phyloP scores from a whole-genome alignment of 345 rosid genomes.

The Rhodamnia rubescens region DNA sequence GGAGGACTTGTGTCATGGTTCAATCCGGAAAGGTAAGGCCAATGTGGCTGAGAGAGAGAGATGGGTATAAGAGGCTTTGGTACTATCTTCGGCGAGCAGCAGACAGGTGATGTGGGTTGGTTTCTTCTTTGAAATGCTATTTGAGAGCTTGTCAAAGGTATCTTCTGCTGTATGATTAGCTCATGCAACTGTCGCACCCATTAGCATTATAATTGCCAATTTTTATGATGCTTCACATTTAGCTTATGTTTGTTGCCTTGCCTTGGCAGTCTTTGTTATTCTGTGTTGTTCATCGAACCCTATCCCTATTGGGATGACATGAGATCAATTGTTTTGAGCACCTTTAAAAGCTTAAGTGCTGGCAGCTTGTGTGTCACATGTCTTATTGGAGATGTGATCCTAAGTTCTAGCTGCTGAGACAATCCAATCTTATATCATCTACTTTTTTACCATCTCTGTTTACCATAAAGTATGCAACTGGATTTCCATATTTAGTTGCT shows the following conservation, averaged over 20 bases:
- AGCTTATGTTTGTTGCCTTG: neutral
- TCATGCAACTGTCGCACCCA: neutral
- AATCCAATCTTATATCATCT: neutral
- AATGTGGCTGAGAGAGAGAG: slow-evolving; percentile 22
- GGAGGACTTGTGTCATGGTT: too few species aligned
- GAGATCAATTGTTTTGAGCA: neutral
- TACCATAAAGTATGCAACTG: neutral
- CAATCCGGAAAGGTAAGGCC: too few species aligned
- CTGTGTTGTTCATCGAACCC: neutral
- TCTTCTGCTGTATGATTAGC: slow-evolving; percentile 1
- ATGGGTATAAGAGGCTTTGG: slow-evolving; percentile 97
- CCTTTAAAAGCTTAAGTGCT: neutral
- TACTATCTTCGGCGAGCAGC: slow-evolving; percentile 94
- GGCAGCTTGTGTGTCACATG: neutral
- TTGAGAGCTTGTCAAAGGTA: slow-evolving; percentile 92
- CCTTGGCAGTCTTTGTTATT: neutral
- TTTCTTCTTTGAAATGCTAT: slow-evolving; percentile 96
- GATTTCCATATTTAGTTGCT: neutral
- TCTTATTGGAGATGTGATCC: neutral
- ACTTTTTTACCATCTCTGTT: neutral
- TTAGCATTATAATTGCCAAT: neutral
- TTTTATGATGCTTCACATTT: neutral
- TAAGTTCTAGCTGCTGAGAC: neutral
- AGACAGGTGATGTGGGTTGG: slow-evolving; percentile 97
- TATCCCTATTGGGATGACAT: neutral